phyloP scores from a whole-genome alignment of 345 rosid species.

The Excoecaria cochinchinensis region DNA sequence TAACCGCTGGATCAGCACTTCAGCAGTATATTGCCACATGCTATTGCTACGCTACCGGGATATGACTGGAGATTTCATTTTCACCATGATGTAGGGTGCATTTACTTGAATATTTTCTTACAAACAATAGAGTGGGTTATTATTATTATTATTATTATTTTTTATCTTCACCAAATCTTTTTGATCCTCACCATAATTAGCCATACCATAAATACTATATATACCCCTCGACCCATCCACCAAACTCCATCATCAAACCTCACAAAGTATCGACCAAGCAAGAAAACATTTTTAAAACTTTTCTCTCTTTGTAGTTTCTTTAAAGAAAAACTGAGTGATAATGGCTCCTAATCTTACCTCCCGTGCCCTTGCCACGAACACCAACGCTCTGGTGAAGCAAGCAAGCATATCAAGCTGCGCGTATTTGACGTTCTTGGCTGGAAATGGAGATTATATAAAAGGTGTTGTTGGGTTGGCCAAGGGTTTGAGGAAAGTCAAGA shows the following conservation, averaged over 20 bases:
- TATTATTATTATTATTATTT: too few species aligned
- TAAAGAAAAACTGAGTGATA: not conserved
- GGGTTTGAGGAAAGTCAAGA: slow-evolving; percentile 64
- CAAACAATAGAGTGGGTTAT: too few species aligned
- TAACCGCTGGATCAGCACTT: not conserved
- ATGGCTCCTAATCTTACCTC: slow-evolving; percentile 18
- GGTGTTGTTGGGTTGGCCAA: slow-evolving; percentile 81
- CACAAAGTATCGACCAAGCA: not conserved
- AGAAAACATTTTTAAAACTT: not conserved
- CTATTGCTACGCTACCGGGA: not conserved
- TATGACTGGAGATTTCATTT: not conserved
- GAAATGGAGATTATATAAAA: slow-evolving; percentile 68
- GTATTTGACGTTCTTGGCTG: slow-evolving; percentile 73
- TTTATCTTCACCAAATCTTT: not conserved
- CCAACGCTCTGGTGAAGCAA: slow-evolving; percentile 20
- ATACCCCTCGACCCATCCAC: not conserved
- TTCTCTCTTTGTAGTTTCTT: not conserved
- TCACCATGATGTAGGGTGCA: not conserved
- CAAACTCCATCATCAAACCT: not conserved
- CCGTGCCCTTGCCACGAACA: not conserved
- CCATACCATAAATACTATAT: not conserved
- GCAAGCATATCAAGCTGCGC: slow-evolving; percentile 30
- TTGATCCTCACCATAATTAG: not conserved
- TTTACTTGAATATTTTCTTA: too few species aligned
- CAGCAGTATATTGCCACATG: not conserved